phyloP scores from a whole-genome alignment of 2,329 filamentous ascomycete species.

The Thielaviopsis musarum region DNA sequence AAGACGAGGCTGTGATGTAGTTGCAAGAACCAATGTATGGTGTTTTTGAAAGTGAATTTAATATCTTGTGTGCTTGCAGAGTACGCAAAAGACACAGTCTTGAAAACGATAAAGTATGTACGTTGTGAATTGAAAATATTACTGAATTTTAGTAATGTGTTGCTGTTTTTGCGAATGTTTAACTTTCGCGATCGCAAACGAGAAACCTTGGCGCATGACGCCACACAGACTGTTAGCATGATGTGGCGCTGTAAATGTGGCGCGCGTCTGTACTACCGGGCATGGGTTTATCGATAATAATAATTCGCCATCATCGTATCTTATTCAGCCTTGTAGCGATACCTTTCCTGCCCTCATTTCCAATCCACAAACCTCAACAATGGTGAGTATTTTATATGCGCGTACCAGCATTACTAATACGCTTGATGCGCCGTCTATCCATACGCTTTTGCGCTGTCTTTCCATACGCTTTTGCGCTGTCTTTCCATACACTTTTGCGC shows the following conservation, averaged over 20 bases:
- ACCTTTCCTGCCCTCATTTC: background rate
- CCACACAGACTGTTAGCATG: background rate
- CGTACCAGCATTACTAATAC: constrained; percentile 17
- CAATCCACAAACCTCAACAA: background rate
- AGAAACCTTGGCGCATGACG: background rate
- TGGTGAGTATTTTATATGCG: constrained; percentile 14
- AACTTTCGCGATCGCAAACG: background rate
- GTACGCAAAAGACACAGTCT: background rate
- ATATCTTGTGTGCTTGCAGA: background rate
- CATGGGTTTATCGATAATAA: background rate
- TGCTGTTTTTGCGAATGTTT: background rate
- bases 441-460: too few species aligned
- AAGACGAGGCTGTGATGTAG: background rate
- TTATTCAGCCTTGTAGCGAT: background rate
- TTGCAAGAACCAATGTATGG: background rate
- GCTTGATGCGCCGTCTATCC: too few species aligned
- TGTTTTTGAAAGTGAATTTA: background rate
- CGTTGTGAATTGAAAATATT: background rate
- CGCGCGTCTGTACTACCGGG: background rate
- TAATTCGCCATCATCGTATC: background rate
- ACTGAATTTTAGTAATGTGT: background rate
- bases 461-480: constrained; percentile 5
- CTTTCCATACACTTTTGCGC: too few species aligned
- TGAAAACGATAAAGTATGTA: background rate
- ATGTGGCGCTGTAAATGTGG: background rate